These are phyloP conservation scores for Aspergillus diversus DNA, from an alignment of 495 filamentous ascomycete species.

Conservation along the genomic window DNA sequence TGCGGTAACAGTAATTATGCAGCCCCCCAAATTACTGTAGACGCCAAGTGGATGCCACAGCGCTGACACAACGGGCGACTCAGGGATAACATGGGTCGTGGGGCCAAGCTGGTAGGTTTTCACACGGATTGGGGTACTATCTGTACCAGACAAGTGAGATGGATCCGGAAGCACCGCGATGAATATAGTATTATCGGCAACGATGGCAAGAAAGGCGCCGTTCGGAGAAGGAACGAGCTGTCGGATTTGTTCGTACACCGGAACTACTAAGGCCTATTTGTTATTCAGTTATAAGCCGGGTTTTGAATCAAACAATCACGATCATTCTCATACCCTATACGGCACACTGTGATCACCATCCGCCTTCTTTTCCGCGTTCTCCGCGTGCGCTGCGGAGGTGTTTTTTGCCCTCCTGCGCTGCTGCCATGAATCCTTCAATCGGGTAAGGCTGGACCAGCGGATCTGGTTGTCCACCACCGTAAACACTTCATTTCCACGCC, in stretches of 20 bases:
- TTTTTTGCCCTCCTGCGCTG: constrained; percentile 42
- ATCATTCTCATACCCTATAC: constrained; percentile 39
- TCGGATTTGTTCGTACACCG: constrained; percentile 73
- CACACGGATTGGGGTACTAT: constrained; percentile 66
- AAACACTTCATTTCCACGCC: constrained; percentile 78
- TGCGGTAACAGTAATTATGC: constrained; percentile 80
- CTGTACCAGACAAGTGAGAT: constrained; percentile 66
- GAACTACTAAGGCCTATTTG: constrained; percentile 66
- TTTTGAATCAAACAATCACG: background rate
- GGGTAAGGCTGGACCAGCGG: constrained; percentile 78
- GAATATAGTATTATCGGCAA: constrained; percentile 82
- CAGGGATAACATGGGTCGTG: constrained; percentile 82
- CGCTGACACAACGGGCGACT: constrained; percentile 73
- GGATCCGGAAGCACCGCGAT: constrained; percentile 78
- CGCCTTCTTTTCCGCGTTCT: constrained; percentile 11
- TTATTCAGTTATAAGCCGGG: constrained; percentile 15
- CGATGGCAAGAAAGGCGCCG: constrained; percentile 75
- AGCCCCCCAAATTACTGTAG: constrained; percentile 56
- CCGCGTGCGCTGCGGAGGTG: constrained; percentile 29
- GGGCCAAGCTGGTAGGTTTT: constrained; percentile 86
- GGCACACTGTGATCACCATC: constrained; percentile 20
- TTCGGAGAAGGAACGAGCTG: constrained; percentile 82
- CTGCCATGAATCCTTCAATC: constrained; percentile 74
- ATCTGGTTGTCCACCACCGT: constrained; percentile 83
- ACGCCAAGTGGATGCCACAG: constrained; percentile 88